A percentile compares a stretch with the other conserved stretches of the same genome.
phyloP scores from a whole-genome alignment of 108 stramenopile genomes.

The Cyclotella baltica region DNA sequence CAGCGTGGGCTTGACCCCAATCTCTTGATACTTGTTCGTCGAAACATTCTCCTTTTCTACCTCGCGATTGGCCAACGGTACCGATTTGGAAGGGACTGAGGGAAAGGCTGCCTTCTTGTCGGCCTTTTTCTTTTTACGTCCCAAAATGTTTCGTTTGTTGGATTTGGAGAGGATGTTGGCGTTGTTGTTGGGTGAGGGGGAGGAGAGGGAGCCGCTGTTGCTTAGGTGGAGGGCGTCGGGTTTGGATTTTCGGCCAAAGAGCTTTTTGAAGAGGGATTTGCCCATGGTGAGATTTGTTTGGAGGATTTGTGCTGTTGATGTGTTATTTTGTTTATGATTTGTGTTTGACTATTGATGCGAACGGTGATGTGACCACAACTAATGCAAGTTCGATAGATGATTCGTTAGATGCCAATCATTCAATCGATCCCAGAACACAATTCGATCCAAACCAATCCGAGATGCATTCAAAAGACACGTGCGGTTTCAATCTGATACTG shows the following conservation, averaged over 20 bases:
- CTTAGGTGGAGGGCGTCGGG: slow-evolving; percentile 3
- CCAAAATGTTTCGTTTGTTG: slow-evolving; percentile 29
- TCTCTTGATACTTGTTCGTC: background rate
- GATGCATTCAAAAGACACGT: no score
- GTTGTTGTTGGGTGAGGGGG: slow-evolving; percentile 5
- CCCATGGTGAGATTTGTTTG: background rate
- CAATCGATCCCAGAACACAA: no score
- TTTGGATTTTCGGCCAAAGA: slow-evolving; percentile 43
- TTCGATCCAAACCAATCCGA: no score
- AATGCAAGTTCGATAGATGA: no score
- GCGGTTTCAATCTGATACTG: no score
- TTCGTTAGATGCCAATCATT: no score
- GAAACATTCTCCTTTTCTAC: slow-evolving; percentile 26
- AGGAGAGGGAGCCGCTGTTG: slow-evolving; percentile 14
- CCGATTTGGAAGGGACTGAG: background rate
- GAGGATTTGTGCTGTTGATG: background rate
- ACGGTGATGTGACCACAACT: no score
- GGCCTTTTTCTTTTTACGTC: slow-evolving; percentile 46
- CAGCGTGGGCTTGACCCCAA: slow-evolving; percentile 32
- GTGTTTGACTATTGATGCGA: no score
- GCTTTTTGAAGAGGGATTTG: slow-evolving; percentile 44
- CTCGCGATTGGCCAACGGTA: background rate
- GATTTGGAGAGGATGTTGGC: background rate
- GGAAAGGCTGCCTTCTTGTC: slow-evolving; percentile 49
- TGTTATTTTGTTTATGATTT: background rate